These are phyloP conservation scores for Porphyra umbilicalis DNA, from an alignment of 31 red algal species.

Conservation along the genomic window DNA sequence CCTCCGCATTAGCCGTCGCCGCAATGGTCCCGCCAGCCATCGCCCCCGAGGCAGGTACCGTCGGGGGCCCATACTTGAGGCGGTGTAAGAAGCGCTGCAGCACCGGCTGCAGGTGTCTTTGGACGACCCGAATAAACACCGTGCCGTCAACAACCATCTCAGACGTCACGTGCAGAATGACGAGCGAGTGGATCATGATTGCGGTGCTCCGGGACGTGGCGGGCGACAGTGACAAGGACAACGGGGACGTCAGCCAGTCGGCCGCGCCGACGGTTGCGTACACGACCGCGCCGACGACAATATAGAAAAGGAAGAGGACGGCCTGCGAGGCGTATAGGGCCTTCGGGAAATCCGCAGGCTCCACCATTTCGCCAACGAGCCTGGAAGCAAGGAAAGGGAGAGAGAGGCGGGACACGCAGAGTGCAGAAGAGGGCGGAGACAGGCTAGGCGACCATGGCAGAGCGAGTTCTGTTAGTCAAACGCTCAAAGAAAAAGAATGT, in stretches of 20 bases:
- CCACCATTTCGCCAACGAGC: constrained; percentile 16
- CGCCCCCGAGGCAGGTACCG: not conserved
- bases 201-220: not conserved
- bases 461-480: too few species aligned
- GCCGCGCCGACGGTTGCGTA: constrained; percentile 10
- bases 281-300: constrained; percentile 10
- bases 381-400: not conserved
- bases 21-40: not conserved
- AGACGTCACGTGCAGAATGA: constrained; percentile 15
- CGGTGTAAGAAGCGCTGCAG: not conserved
- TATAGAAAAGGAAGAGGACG: constrained; percentile 12
- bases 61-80: not conserved
- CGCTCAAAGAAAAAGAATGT: too few species aligned
- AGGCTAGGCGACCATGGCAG: too few species aligned
- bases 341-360: constrained; percentile 18
- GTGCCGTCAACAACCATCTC: constrained; percentile 8
- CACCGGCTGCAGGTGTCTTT: not conserved
- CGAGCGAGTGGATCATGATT: not conserved
- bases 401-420: too few species aligned
- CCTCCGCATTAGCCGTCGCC: not conserved
- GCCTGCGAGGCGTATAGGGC: constrained; percentile 13
- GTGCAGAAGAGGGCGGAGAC: too few species aligned
- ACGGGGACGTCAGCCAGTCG: constrained; percentile 6
- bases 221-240: constrained; percentile 7
- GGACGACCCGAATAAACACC: constrained; percentile 8